Base-by-base conservation (phyloP, 768 basidiomycete genomes). In the Kwoniella sp. region DNA sequence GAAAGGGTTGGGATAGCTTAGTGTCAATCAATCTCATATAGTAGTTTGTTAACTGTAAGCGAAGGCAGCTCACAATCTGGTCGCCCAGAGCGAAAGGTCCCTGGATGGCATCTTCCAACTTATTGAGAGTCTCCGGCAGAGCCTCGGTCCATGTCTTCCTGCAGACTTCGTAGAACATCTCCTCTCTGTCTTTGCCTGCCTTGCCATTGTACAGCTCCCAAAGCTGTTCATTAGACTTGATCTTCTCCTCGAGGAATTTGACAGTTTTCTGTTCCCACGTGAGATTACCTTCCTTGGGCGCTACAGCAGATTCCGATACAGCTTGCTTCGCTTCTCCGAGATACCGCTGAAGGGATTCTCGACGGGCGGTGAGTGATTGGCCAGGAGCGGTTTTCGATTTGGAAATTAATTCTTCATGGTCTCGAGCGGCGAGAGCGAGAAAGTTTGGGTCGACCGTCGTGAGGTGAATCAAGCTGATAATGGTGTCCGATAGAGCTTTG, bases 371-470 rank as follows among this genome's bases (percentile, higher is more conserved):
- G 37, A 91, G 78, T 64, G 40, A 83, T 57, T 58, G 79, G 72
- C 78, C 79, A 1, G 67, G 69, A 21, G 63, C 52, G 7, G 64
- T 67, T 51, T 76, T 77, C 8, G 87, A 85, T 44, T 88, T 83
- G 10, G 51, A 71, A 61, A 77, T 74, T 40, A 92, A 81, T 57
- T 86, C 84, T 1, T 77, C 81, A 19, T 83, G 81, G 64, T 87
- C 83, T 21, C 85, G 83, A 13, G 88, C 89, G 62, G 88, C 87
- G 59, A 86, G 69, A 72, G 83, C 85, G 49, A 82, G 78, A 67
- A 92, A 82, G 44, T 81, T 83, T 63, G 90, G 90, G 71, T 88
- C 83, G 10, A 85, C 87, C 1, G 82, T 82, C 1, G 85, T 83
- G 2, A 86, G 83, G 74, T 92, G 89, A 40, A 90, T 77, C 1